Conservation (phyloP, 352 stramenopile species). For the Pythium oligandrum region DNA sequence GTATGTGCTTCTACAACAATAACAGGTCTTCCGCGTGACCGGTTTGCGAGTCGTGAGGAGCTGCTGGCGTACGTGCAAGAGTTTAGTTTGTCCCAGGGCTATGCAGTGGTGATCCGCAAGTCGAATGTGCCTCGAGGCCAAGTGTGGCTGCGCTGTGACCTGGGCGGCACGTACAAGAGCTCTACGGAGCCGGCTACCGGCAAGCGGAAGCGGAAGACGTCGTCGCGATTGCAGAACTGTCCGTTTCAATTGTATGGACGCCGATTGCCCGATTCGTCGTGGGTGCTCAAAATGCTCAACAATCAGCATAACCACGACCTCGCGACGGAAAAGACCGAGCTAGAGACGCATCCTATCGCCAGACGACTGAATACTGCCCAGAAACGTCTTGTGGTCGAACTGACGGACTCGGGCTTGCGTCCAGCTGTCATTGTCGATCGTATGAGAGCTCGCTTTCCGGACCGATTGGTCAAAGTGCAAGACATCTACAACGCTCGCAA, state of each 20-base stretch:
- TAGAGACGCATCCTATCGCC: conserved; percentile 26
- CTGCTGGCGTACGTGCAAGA: conserved; percentile 32
- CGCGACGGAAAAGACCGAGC: conserved; percentile 14
- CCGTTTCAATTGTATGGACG: conserved; percentile 41
- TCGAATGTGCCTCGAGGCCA: conserved; percentile 42
- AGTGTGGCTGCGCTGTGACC: conserved; percentile 42
- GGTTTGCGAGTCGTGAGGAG: conserved; percentile 30
- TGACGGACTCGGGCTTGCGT: conserved; percentile 27
- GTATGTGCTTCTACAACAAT: background rate
- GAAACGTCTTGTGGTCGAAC: conserved; percentile 32
- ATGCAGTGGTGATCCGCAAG: conserved; percentile 39
- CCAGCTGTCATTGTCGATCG: conserved; percentile 34
- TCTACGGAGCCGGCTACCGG: background rate
- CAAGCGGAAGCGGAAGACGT: conserved; percentile 27
- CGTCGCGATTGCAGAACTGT: conserved; percentile 30
- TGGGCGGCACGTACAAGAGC: conserved; percentile 20
- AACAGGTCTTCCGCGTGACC: background rate
- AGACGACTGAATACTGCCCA: conserved; percentile 29
- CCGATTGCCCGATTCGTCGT: conserved; percentile 19
- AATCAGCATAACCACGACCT: conserved; percentile 29
- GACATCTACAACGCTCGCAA: conserved; percentile 54
- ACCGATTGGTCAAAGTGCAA: conserved; percentile 40
- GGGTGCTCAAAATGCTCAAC: conserved; percentile 32
- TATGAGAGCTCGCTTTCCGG: conserved; percentile 30
- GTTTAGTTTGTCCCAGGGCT: conserved; percentile 34